Percentiles rank a stretch among this genome's conserved stretches.
phyloP scores from a whole-genome alignment of 176 grass and related monocot species.

The Oryza longistaminata region DNA sequence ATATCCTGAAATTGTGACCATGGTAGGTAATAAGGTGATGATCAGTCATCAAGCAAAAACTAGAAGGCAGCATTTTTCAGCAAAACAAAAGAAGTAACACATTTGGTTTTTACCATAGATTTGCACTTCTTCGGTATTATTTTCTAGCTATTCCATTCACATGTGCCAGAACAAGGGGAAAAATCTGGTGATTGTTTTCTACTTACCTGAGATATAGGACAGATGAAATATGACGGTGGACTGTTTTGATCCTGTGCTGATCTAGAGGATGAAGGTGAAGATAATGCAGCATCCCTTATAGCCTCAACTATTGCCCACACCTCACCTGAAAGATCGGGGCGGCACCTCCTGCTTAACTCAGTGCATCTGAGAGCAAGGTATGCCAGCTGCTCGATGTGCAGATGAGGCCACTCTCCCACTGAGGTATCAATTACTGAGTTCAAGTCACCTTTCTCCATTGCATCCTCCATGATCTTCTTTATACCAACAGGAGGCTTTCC shows the following conservation, averaged over 20 bases:
- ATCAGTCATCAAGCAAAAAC: not conserved
- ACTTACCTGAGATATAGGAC: constrained; percentile 46
- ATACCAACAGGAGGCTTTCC: constrained; percentile 42
- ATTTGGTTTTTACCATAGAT: not conserved
- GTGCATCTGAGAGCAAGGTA: constrained; percentile 42
- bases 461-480: constrained; percentile 50
- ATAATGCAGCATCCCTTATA: constrained; percentile 21
- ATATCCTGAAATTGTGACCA: constrained; percentile 32
- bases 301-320: constrained; percentile 38
- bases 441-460: constrained; percentile 27
- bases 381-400: constrained; percentile 29
- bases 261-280: constrained; percentile 42
- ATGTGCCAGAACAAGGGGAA: not conserved
- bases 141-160: not conserved
- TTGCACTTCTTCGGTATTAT: not conserved
- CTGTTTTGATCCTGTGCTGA: constrained; percentile 14
- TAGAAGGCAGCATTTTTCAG: not conserved
- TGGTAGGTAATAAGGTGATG: not conserved
- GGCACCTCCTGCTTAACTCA: constrained; percentile 36
- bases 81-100: not conserved
- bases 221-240: constrained; percentile 37
- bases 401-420: constrained; percentile 36
- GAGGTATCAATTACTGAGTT: constrained; percentile 41
- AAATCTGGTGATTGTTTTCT: not conserved
- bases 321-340: constrained; percentile 39